Base-by-base conservation (phyloP, 108 stramenopile species). In the Skeletonema grethae region DNA sequence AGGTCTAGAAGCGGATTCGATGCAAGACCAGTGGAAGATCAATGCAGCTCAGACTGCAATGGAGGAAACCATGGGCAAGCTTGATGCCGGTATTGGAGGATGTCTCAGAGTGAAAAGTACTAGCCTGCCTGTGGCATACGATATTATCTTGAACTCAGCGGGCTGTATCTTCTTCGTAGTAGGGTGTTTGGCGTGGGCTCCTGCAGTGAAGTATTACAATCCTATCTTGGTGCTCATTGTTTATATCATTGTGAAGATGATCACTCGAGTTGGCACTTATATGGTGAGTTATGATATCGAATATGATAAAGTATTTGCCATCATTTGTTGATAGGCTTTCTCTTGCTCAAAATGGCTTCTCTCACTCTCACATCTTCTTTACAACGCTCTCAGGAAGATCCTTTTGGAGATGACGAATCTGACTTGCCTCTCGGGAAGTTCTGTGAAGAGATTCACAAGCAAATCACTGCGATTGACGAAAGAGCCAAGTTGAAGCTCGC, bases 31-130 rank as follows among this genome's bases (percentile, higher is more conserved):
- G 3, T n/a, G 46, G 4, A 48, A 7, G 16, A 48, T 18, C 16
- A 48, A 48, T 64, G 63, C 63, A 64, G 45, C 46, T 16, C 46
- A 48, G 4, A 48, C 16, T 2, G 46, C 46, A 16, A 48, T 48
- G 46, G 46, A 48, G 7, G 46, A 48, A 4, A 48, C 46, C 0
- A 48, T 48, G 0, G 0, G 4, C 7, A 48, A 48, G 0, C 46
- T 48, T 48, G 16, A 16, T 16, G 4, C 0, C 7, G 15, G 16
- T 16, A 7, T 48, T 16, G 46, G 46, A 48, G 46, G 46, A 0
- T 48, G 46, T 2, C 18, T 48, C 46, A 4, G 46, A 48, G 46
- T 48, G 16, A 48, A 48, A 11, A 7, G 16, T 4, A 48, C 46
- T 4, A 16, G 46, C 2, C 46, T 48, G 16, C 46, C 46, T 2